Conservation (phyloP, 2,329 filamentous ascomycete genomes). For the Periconia sp. region DNA sequence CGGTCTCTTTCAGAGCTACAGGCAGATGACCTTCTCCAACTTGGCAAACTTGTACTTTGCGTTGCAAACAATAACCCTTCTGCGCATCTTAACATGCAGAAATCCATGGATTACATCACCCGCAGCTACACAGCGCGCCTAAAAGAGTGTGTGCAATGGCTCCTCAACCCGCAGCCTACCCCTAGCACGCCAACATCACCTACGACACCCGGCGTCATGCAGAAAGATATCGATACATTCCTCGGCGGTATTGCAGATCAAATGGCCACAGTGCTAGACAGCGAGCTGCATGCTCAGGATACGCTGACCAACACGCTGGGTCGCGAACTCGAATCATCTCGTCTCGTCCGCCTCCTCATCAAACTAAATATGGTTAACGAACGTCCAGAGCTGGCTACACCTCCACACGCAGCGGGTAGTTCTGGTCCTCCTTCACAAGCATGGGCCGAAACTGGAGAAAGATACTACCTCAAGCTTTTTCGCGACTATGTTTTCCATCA, state of each 20-base stretch:
- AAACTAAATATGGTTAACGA: constrained; percentile 92
- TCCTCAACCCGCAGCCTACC: constrained; percentile 65
- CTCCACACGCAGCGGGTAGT: constrained; percentile 52
- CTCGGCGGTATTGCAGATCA: constrained; percentile 79
- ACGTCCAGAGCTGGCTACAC: constrained; percentile 80
- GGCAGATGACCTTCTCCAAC: constrained; percentile 82
- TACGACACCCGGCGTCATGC: constrained; percentile 40
- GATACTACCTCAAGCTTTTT: constrained; percentile 93
- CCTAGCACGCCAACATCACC: constrained; percentile 36
- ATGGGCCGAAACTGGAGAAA: constrained; percentile 92
- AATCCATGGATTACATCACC: constrained; percentile 76
- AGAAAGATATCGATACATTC: constrained; percentile 80
- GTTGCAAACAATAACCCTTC: constrained; percentile 73
- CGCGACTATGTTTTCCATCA: constrained; percentile 98
- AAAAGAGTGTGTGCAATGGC: constrained; percentile 80
- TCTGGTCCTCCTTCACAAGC: constrained; percentile 46
- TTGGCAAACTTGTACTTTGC: constrained; percentile 83
- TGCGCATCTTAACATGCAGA: constrained; percentile 67
- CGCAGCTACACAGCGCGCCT: constrained; percentile 79
- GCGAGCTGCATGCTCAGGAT: constrained; percentile 79
- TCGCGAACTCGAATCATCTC: constrained; percentile 87
- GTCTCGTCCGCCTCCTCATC: constrained; percentile 77
- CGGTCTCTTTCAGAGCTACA: constrained; percentile 77
- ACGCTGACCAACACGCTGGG: constrained; percentile 73
- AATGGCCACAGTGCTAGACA: constrained; percentile 76